A percentile compares a stretch with the other conserved stretches of the same genome.
Conservation (phyloP, 371 early-diverging fungal genomes). For the Apophysomyces trapeziformis region DNA sequence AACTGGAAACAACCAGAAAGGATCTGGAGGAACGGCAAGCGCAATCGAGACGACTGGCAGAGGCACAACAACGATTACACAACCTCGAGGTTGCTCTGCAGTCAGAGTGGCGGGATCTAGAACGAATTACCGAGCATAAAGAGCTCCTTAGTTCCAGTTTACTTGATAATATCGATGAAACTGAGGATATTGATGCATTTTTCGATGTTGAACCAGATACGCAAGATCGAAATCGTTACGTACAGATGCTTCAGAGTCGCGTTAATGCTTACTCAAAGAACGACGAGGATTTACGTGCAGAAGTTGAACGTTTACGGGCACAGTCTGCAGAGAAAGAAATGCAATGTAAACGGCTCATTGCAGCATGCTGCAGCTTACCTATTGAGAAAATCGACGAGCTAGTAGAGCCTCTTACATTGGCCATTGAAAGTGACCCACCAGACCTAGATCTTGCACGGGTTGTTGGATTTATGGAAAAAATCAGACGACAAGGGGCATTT, state of each 20-base stretch:
- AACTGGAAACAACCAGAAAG: slow-evolving; percentile 69
- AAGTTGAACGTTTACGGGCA: slow-evolving; percentile 39
- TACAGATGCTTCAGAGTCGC: slow-evolving; percentile 44
- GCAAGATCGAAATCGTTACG: slow-evolving; percentile 29
- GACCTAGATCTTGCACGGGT: slow-evolving; percentile 64
- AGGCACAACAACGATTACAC: slow-evolving; percentile 56
- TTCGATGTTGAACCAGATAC: slow-evolving; percentile 18
- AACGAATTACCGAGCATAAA: slow-evolving; percentile 22
- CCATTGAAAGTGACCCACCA: slow-evolving; percentile 77
- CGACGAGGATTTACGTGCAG: slow-evolving; percentile 42
- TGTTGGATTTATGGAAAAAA: slow-evolving; percentile 62
- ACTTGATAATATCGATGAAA: slow-evolving; percentile 19
- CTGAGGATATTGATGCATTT: slow-evolving; percentile 30
- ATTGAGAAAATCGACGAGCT: slow-evolving; percentile 72
- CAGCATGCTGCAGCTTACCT: slow-evolving; percentile 72
- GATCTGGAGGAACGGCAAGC: slow-evolving; percentile 58
- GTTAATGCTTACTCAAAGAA: slow-evolving; percentile 53
- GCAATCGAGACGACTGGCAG: slow-evolving; percentile 58
- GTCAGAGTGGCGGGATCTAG: slow-evolving; percentile 26
- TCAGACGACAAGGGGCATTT: slow-evolving; percentile 50
- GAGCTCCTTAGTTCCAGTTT: neutral
- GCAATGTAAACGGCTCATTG: slow-evolving; percentile 76
- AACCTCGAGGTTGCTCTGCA: slow-evolving; percentile 55
- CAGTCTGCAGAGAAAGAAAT: slow-evolving; percentile 60
- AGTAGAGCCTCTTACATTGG: slow-evolving; percentile 67